phyloP scores from a whole-genome alignment of 805 yeast genomes.

The Candida incommunis region DNA sequence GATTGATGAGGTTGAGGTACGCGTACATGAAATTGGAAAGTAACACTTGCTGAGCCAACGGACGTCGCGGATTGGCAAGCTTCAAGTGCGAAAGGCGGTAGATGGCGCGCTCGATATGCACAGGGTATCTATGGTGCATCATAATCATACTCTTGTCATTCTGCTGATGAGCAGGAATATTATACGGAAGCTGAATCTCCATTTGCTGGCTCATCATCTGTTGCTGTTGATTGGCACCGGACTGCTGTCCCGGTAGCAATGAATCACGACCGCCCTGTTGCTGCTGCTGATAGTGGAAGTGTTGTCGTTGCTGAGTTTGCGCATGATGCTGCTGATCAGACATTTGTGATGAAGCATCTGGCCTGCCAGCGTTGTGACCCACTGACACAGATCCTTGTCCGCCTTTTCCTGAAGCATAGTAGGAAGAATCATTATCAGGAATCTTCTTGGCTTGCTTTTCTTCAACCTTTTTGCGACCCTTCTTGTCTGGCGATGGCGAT shows the following conservation, averaged over 20 bases:
- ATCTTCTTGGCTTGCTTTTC: background rate
- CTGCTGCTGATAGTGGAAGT: constrained; percentile 6
- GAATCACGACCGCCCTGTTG: background rate
- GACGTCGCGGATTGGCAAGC: constrained; percentile 85
- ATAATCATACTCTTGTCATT: constrained; percentile 21
- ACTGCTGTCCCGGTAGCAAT: background rate
- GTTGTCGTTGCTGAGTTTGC: constrained; percentile 4
- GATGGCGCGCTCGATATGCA: constrained; percentile 92
- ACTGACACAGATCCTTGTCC: too few relatives aligned
- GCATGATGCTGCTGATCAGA: constrained; percentile 4
- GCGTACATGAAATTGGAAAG: constrained; percentile 96
- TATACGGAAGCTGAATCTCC: constrained; percentile 19
- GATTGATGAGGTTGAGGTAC: constrained; percentile 86
- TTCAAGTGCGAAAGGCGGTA: constrained; percentile 86
- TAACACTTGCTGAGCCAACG: constrained; percentile 81
- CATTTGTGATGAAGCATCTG: background rate
- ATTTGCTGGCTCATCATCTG: constrained; percentile 6
- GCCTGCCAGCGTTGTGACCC: background rate
- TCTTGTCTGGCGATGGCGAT: constrained; percentile 1
- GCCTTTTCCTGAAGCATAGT: background rate
- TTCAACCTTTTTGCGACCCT: background rate
- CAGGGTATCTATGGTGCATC: constrained; percentile 54
- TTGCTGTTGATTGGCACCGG: constrained; percentile 2
- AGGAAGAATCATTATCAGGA: background rate
- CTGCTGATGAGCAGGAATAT: constrained; percentile 23